Evolutionary conservation across 441 rosid genomes (phyloP), one percentile per base, ranked within the genome.

Genomic region (Gossypium gossypioides): DNA sequence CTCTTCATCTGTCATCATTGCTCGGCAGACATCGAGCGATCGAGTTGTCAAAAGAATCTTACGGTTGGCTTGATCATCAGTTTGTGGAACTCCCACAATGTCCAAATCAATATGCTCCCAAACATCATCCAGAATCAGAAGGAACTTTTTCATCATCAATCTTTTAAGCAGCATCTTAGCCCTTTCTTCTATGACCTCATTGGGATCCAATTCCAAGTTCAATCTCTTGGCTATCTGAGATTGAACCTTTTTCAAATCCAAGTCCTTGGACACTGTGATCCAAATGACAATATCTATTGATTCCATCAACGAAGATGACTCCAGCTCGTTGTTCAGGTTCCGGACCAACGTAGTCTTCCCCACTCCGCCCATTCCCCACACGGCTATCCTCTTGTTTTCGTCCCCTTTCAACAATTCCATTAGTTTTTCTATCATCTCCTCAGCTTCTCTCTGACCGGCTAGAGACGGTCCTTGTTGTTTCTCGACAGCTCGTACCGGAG

Each of bases 341-440:
- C 73, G 78, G 3, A 86, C 83, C 3, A 88, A 69, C 0, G 84
- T 84, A 4, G 87, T 86, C 63, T 86, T 86, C 56, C 88, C 88
- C 0, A 87, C 80, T 34, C 89, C 87, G 24, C 89, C 89, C 82
- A 84, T 82, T 3, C 87, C 89, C 84, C 86, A 85, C 1, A 85
- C 78, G 37, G 79, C 89, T n/a, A 87, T 74, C 80, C 79, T 81
- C 58, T 68, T 78, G 34, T 83, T 72, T 22, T 16, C 40, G 29
- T 69, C 81, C 16, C 83, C 75, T 22, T 58, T 58, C 72, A 85
- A 68, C 61, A 69, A 71, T 3, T 75, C 79, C 73, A 78, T 21
- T 40, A 87, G 79, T 73, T 54, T 74, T 59, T 55, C 64, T 64
- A 83, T 75, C 77, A 67, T 84, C 66, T 69, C 75, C 56, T 76